Conservation (phyloP, 257 asterid species). For the Cordia subcordata region DNA sequence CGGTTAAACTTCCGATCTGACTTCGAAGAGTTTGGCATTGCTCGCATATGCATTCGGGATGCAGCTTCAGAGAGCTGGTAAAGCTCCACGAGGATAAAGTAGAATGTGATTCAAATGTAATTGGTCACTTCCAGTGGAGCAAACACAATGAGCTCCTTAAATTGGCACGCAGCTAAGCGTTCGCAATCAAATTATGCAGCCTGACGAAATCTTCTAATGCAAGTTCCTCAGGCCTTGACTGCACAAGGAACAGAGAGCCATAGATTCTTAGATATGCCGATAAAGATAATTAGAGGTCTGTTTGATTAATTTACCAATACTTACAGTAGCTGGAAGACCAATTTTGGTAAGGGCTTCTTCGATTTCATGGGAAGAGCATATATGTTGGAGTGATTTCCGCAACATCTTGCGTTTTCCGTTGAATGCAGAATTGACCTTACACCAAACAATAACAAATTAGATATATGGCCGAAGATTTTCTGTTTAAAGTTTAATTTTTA, state of each 20-base stretch:
- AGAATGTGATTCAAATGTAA: not conserved
- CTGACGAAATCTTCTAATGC: conserved; percentile 68
- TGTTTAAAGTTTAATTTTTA: not conserved
- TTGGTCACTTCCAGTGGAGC: not conserved
- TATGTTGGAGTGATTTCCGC: conserved; percentile 81
- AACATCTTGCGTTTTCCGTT: conserved; percentile 95
- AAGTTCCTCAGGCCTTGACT: conserved; percentile 98
- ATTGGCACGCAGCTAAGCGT: conserved; percentile 20
- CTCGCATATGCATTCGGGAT: too few species aligned
- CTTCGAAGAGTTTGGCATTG: too few species aligned
- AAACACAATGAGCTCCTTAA: not conserved
- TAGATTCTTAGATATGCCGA: not conserved
- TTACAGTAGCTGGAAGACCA: conserved; percentile 73
- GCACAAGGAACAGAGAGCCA: conserved; percentile 17
- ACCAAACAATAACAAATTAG: not conserved
- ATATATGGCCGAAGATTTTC: not conserved
- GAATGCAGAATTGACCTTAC: conserved; percentile 92
- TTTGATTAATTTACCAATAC: conserved; percentile 7
- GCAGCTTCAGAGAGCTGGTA: not conserved
- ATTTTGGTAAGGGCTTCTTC: conserved; percentile 66
- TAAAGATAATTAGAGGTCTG: not conserved
- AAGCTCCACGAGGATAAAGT: not conserved
- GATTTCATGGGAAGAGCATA: conserved; percentile 60
- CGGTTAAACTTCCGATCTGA: too few species aligned
- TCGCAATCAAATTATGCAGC: conserved; percentile 56